phyloP scores from a whole-genome alignment of 1,139 yeast genomes.

The Suhomyces yuchorum region DNA sequence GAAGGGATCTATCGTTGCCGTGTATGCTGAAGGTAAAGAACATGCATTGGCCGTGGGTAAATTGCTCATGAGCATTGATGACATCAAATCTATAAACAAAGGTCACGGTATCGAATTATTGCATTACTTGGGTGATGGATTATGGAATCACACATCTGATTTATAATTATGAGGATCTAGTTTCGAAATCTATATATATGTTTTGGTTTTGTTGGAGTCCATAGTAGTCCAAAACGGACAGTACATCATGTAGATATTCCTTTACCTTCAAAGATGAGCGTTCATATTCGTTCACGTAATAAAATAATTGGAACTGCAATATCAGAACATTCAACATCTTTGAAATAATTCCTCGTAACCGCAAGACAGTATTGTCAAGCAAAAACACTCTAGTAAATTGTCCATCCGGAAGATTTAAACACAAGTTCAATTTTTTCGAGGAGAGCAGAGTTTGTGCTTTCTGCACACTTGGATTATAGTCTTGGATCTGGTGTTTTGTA shows the following conservation, averaged over 20 bases:
- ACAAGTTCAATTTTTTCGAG: conserved; percentile 13
- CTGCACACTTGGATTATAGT: neutral
- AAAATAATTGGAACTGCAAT: conserved; percentile 25
- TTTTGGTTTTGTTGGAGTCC: conserved; percentile 32
- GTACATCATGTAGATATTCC: conserved; percentile 32
- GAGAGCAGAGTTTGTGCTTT: neutral
- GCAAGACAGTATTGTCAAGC: conserved; percentile 29
- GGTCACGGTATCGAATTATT: conserved; percentile 88
- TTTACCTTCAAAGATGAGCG: conserved; percentile 14
- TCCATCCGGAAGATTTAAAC: conserved; percentile 1
- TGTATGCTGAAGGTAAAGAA: conserved; percentile 93
- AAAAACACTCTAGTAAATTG: conserved; percentile 23
- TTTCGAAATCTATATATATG: conserved; percentile 19
- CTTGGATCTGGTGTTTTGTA: conserved; percentile 26
- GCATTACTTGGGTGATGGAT: conserved; percentile 88
- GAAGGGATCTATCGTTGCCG: conserved; percentile 70
- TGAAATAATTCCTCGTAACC: conserved; percentile 30
- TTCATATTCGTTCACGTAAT: conserved; percentile 22
- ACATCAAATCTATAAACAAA: conserved; percentile 79
- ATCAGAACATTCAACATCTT: conserved; percentile 16
- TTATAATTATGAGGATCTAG: neutral
- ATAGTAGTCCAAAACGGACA: conserved; percentile 38
- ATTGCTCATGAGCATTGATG: conserved; percentile 85
- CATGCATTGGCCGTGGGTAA: conserved; percentile 88
- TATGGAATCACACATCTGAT: conserved; percentile 60